A percentile compares a stretch with the other conserved stretches of the same genome.
phyloP scores from a whole-genome alignment of 495 filamentous ascomycete species.

The Bryoglossum gracile region DNA sequence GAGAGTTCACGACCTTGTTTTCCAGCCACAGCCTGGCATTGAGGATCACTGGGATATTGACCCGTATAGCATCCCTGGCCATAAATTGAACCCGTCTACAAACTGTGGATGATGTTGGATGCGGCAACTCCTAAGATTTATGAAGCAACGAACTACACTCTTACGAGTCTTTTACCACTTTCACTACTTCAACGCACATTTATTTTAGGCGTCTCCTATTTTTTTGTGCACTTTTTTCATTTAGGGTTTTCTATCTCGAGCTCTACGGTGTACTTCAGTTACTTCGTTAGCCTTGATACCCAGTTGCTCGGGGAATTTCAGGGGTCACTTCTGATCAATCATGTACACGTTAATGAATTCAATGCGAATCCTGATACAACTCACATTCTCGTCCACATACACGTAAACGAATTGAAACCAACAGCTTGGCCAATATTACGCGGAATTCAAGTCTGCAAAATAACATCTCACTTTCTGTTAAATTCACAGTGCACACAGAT shows the following conservation, averaged over 20 bases:
- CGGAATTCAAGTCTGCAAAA: background rate
- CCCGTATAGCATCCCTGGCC: background rate
- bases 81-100: background rate
- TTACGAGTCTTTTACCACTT: background rate
- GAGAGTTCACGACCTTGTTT: constrained; percentile 5
- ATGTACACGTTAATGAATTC: background rate
- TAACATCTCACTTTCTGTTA: background rate
- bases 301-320: background rate
- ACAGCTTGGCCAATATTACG: background rate
- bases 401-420: background rate
- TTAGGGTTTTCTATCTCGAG: too few relatives aligned
- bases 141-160: background rate
- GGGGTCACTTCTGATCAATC: background rate
- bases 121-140: background rate
- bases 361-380: background rate
- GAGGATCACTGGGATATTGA: constrained; percentile 2
- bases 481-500: background rate
- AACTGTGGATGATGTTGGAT: constrained; percentile 1
- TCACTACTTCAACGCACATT: background rate
- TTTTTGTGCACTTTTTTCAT: too few relatives aligned
- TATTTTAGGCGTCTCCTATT: background rate
- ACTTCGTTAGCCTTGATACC: background rate
- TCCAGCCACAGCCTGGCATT: constrained; percentile 2
- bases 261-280: too few relatives aligned
- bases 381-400: background rate